Base-by-base conservation (phyloP, 768 basidiomycete genomes). In the Coprinellus aureogranulatus region DNA sequence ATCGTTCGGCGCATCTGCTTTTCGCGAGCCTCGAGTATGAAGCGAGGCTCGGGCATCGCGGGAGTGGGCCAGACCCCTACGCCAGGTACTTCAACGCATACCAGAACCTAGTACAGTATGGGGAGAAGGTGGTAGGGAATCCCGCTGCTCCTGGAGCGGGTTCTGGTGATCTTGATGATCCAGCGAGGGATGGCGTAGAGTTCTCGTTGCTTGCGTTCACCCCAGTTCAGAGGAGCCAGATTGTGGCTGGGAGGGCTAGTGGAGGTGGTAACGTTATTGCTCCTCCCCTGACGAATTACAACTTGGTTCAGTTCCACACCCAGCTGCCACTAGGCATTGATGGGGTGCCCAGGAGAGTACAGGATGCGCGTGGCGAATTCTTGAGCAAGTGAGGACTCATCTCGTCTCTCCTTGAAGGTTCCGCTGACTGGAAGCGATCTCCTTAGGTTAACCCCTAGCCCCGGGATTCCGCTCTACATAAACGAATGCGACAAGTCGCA, bases 401-500 rank as follows among this genome's bases (percentile, higher is more conserved):
- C n/a, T n/a, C 34, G 14, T 14, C 34, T 34, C 6, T 34, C 34
- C 34, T 14, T 34, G 34, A 14, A 34, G 8, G 14, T 34, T 34
- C 34, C 14, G 14, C 34, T 34, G 34, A 34, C 14, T 6, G 34
- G 34, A n/a, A n/a, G n/a, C n/a, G 8, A 14, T 34, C 34, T 34
- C 34, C 14, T 34, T 42, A 77, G 77, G 31, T 68, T 73, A 16
- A 72, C 75, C 20, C 68, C 63, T 14, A 70, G 74, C 10, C 69
- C 73, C 2, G 76, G 75, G 10, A 39, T 74, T 4, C 77, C 78
- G 8, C 63, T 77, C 2, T 77, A 73, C 54, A 61, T 77, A 12
- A 73, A 72, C 44, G 76, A 79, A 61, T 73, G 70, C 41, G 76
- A 77, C 58, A 67, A 65, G 8, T 50, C 51, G 0, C 77, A 79